Percentiles rank a stretch among this genome's conserved stretches.
Evolutionary conservation across 208 protist species (phyloP).

Genomic region (Leishmania gerbilli): DNA sequence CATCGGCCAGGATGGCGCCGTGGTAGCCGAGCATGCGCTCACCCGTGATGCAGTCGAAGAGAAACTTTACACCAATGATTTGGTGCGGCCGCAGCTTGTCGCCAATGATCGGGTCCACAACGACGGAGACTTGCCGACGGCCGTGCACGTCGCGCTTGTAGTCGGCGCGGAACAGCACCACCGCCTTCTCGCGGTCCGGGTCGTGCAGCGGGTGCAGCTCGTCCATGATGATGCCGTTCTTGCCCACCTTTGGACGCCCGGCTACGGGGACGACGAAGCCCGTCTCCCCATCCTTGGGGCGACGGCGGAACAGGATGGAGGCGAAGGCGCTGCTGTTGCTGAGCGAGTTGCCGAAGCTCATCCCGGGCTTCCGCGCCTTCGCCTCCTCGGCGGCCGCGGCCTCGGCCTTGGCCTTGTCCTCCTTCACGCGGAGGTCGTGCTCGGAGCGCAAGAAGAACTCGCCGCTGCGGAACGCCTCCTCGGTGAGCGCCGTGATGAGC

Average conservation of each 20-base stretch:
- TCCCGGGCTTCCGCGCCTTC: slow-evolving; percentile 52
- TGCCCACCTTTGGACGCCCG: slow-evolving; percentile 69
- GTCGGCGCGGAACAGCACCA: slow-evolving; percentile 89
- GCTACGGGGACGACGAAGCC: slow-evolving; percentile 82
- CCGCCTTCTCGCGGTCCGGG: slow-evolving; percentile 68
- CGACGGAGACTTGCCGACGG: slow-evolving; percentile 85
- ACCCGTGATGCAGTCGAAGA: slow-evolving; percentile 93
- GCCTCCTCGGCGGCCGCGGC: slow-evolving; percentile 55
- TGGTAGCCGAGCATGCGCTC: slow-evolving; percentile 88
- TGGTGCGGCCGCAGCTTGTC: slow-evolving; percentile 93
- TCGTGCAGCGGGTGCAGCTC: slow-evolving; percentile 77
- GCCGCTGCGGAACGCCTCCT: slow-evolving; percentile 86
- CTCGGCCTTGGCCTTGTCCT: slow-evolving; percentile 71
- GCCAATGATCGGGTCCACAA: slow-evolving; percentile 91
- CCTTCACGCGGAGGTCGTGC: slow-evolving; percentile 77
- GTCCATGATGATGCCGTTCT: slow-evolving; percentile 63
- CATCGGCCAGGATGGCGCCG: slow-evolving; percentile 93
- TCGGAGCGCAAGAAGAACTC: slow-evolving; percentile 90
- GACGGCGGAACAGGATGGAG: slow-evolving; percentile 62
- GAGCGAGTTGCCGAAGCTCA: slow-evolving; percentile 71
- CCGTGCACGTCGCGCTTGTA: slow-evolving; percentile 88
- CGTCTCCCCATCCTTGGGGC: slow-evolving; percentile 68
- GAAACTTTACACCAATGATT: slow-evolving; percentile 87
- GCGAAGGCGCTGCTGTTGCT: slow-evolving; percentile 43
- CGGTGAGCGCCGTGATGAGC: slow-evolving; percentile 78